Evolutionary conservation across 208 protist species (phyloP).

Genomic region (Zelonia costaricensis): DNA sequence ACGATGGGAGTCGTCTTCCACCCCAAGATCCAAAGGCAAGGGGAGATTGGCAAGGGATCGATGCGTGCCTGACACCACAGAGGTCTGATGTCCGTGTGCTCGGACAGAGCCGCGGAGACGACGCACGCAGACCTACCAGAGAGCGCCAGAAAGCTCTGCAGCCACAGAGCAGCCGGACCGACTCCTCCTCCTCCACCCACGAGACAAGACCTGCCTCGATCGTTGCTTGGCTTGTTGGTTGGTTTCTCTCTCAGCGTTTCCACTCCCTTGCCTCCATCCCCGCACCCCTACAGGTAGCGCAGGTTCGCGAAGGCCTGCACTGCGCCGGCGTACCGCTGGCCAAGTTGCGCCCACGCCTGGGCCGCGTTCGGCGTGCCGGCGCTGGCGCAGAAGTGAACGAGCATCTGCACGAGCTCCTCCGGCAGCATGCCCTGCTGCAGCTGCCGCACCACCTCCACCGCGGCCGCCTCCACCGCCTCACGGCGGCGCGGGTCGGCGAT

Average conservation of each 20-base stretch:
- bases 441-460: constrained; percentile 54
- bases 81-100: too few species aligned
- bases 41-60: too few species aligned
- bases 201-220: background rate
- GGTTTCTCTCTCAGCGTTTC: constrained; percentile 1
- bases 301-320: constrained; percentile 58
- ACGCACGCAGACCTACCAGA: too few species aligned
- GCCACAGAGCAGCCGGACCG: background rate
- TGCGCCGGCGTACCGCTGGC: constrained; percentile 36
- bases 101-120: too few species aligned
- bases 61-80: too few species aligned
- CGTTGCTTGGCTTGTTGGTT: too few species aligned
- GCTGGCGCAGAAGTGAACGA: constrained; percentile 47
- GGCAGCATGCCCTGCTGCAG: constrained; percentile 44
- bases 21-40: too few species aligned
- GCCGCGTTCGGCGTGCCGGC: constrained; percentile 39
- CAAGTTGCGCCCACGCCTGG: constrained; percentile 48
- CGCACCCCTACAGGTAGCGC: constrained; percentile 48
- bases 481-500: constrained; percentile 46
- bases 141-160: constrained; percentile 3
- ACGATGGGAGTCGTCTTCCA: too few species aligned
- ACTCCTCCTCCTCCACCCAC: too few species aligned
- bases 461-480: constrained; percentile 44
- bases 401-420: constrained; percentile 43
- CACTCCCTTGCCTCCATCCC: background rate